Evolutionary conservation across 441 rosid species (phyloP), one percentile per base, ranked within the genome.

Genomic region (Arabidopsis hybrid): DNA sequence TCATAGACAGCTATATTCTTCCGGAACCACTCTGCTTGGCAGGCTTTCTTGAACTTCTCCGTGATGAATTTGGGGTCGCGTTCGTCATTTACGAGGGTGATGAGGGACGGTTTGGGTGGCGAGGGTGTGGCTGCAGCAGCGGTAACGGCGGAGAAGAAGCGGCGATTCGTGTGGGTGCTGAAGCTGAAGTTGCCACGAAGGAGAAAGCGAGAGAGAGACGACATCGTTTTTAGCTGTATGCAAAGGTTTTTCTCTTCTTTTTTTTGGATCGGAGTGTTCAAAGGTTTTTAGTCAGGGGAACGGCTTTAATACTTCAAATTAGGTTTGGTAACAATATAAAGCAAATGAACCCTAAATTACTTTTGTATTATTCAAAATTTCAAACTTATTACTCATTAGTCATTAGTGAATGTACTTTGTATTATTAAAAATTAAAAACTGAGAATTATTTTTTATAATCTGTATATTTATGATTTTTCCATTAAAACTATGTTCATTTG

Each of bases 31-130:
- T 75, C 81, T 2, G 57, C 2, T 46, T 82, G 62, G 40, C 83
- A 80, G 11, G 76, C 78, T 45, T 66, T 72, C 55, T 87, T 91
- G 86, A 91, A 91, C 63, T 85, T 83, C 65, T 85, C 79, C 29
- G 79, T 91, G 43, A 86, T 81, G 56, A 65, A 67, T 77, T 83
- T 75, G 65, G 87, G 85, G 65, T 83, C 68, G 4, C 85, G 83
- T 60, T 90, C 92, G 11, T 49, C 80, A 77, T 83, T 80, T 9
- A 88, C 50, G 47, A 53, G 61, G 11, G 16, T n/a, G 43, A 61
- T 14, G 47, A 34, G 56, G 6, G 81, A 75, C 16, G 56, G 64
- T 45, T 1, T 71, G n/a, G 49, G 60, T 0, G 57, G 45, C 18
- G 74, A 32, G 74, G 76, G 18, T 29, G 57, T 0, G 16, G 51